These are phyloP conservation scores for Paracorniculantispora psalliotae DNA, from an alignment of 2,329 filamentous ascomycete genomes.

Conservation along the genomic window DNA sequence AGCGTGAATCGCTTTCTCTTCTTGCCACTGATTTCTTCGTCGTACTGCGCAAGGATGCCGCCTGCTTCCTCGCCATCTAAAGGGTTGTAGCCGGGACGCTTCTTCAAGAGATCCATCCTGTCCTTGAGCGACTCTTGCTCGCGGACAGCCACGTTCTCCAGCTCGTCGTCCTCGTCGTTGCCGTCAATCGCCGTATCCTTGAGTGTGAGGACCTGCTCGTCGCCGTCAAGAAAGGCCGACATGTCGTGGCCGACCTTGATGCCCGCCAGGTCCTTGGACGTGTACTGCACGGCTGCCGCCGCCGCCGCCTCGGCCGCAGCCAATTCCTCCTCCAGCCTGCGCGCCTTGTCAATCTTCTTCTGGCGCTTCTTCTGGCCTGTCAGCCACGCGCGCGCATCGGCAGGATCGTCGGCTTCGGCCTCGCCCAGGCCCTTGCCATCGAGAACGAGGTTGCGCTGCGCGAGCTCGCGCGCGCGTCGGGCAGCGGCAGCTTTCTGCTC, in stretches of 20 bases:
- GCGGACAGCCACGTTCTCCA: conserved; percentile 62
- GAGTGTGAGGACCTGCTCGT: conserved; percentile 88
- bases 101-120: conserved; percentile 81
- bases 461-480: conserved; percentile 80
- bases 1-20: conserved; percentile 85
- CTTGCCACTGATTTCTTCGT: conserved; percentile 90
- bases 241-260: conserved; percentile 89
- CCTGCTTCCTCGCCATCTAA: conserved; percentile 62
- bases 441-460: conserved; percentile 68
- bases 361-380: conserved; percentile 87
- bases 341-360: conserved; percentile 78
- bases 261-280: conserved; percentile 78
- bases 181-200: conserved; percentile 76
- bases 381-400: conserved; percentile 83
- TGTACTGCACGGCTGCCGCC: conserved; percentile 65
- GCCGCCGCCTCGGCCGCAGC: conserved; percentile 67
- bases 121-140: conserved; percentile 71
- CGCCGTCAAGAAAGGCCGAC: conserved; percentile 71
- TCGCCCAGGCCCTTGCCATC: conserved; percentile 84
- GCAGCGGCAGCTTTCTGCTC: conserved; percentile 78
- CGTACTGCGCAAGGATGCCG: conserved; percentile 81
- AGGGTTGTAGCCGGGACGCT: conserved; percentile 83
- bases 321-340: conserved; percentile 68
- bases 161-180: conserved; percentile 81
- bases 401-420: conserved; percentile 55